Evolutionary conservation across 225 moss, liverwort and hornwort species (phyloP).

Genomic region (Climacium dendroides): DNA sequence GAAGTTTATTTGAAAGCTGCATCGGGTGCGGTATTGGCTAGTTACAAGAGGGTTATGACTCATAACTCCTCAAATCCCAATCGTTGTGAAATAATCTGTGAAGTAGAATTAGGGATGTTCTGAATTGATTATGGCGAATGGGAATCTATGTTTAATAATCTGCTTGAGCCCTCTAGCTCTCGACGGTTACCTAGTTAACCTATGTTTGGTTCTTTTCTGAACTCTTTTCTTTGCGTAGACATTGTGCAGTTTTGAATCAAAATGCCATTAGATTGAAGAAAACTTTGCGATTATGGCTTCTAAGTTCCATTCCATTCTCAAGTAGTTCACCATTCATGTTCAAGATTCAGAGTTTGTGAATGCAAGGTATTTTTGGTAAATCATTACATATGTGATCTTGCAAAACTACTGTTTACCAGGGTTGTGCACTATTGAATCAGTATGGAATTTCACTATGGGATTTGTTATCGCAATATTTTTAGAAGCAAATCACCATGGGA

Average conservation of each 20-base stretch:
- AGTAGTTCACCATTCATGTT: neutral
- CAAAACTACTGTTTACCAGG: neutral
- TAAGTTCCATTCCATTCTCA: neutral
- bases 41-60: neutral
- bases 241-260: neutral
- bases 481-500: neutral
- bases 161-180: neutral
- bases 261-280: neutral
- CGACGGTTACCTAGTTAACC: neutral
- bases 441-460: neutral
- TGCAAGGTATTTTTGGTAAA: neutral
- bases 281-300: neutral
- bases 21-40: too few species aligned
- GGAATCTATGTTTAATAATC: neutral
- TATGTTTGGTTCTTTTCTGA: neutral
- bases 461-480: neutral
- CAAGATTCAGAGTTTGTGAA: neutral
- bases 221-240: neutral
- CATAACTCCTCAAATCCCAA: neutral
- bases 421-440: neutral
- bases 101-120: neutral
- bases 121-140: neutral
- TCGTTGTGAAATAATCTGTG: neutral
- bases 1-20: neutral
- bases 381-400: neutral